Evolutionary conservation across 108 stramenopile genomes (phyloP).

Genomic region (Schizochytrium sp.): DNA sequence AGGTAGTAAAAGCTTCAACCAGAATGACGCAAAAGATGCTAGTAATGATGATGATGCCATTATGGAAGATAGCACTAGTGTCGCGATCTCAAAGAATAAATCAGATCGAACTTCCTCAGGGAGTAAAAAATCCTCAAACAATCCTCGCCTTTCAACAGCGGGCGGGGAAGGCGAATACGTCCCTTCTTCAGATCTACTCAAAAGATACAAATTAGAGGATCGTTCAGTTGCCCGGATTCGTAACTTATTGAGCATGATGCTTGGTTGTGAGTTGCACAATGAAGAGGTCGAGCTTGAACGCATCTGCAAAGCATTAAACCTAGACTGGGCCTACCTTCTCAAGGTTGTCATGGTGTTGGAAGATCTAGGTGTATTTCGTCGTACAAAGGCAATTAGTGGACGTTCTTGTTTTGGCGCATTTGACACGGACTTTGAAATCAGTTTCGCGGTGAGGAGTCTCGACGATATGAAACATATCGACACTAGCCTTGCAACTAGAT

Average conservation of each 20-base stretch:
- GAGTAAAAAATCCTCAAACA: too few relatives aligned
- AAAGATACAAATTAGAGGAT: background rate
- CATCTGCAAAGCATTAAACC: background rate
- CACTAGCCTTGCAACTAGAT: background rate
- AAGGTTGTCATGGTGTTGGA: background rate
- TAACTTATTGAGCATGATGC: background rate
- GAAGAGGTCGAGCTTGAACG: slow-evolving; percentile 4
- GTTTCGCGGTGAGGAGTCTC: background rate
- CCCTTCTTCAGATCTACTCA: background rate
- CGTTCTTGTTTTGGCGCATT: background rate
- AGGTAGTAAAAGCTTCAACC: too few relatives aligned
- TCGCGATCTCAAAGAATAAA: too few relatives aligned
- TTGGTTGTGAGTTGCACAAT: slow-evolving; percentile 8
- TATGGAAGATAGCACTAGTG: too few relatives aligned
- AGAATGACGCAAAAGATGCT: too few relatives aligned
- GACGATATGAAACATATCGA: background rate
- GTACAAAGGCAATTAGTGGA: background rate
- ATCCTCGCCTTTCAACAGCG: too few relatives aligned
- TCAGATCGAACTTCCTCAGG: too few relatives aligned
- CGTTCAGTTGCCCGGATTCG: background rate
- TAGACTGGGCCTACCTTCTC: background rate
- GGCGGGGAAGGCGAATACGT: too few relatives aligned
- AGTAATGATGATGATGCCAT: too few relatives aligned
- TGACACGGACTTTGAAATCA: slow-evolving; percentile 13
- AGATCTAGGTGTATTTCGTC: background rate